Evolutionary conservation across 768 basidiomycete genomes (phyloP).

Genomic region (Terana coerulea): DNA sequence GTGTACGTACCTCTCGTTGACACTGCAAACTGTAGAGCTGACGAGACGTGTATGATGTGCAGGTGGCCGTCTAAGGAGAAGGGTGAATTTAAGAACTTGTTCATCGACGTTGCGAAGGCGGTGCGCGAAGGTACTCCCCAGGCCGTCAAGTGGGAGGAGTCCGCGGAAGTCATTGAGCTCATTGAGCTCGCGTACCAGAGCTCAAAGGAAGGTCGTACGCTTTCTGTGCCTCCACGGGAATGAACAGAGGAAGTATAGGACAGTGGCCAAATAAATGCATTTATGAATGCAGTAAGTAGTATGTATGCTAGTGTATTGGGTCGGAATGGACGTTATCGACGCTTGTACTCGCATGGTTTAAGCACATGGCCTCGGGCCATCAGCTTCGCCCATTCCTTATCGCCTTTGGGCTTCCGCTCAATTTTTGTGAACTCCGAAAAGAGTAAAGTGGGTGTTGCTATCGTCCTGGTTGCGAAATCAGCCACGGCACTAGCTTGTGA

Average conservation of each 20-base stretch:
- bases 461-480: conserved; percentile 57
- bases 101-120: conserved; percentile 60
- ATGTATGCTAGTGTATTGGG: no score
- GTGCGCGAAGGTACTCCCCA: conserved; percentile 53
- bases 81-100: conserved; percentile 59
- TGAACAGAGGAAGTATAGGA: conserved; percentile 6
- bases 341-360: conserved; percentile 92
- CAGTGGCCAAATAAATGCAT: not conserved
- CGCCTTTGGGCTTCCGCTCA: conserved; percentile 39
- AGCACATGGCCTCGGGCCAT: conserved; percentile 52
- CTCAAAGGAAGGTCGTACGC: conserved; percentile 53
- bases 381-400: conserved; percentile 59
- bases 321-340: no score
- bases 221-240: conserved; percentile 28
- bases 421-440: conserved; percentile 79
- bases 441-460: conserved; percentile 78
- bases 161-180: conserved; percentile 67
- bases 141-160: conserved; percentile 71
- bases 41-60: conserved; percentile 16
- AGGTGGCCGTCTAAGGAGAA: conserved; percentile 63
- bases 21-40: no score
- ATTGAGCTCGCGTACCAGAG: conserved; percentile 72
- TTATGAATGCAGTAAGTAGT: no score
- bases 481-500: not conserved
- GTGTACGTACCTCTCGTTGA: conserved; percentile 30